Base-by-base conservation (phyloP, 2,329 filamentous ascomycete genomes). In the Leptodontidium sp. region DNA sequence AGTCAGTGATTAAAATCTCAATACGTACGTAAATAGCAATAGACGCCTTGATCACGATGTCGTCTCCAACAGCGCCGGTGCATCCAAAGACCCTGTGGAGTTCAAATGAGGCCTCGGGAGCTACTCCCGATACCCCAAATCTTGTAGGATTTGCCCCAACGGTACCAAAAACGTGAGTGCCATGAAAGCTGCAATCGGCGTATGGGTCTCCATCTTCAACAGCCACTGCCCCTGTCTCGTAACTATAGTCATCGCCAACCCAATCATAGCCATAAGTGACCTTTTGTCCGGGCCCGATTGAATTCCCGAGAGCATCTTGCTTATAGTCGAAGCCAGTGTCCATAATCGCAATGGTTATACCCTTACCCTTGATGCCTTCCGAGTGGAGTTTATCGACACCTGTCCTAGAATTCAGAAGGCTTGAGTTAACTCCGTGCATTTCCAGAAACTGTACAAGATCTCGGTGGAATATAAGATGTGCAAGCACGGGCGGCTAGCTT, bases 281-380 rank as follows among this genome's bases (percentile, higher is more conserved):
- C 50, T 90, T 80, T 72, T 85, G 90, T 15, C 83, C 86, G 0
- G 81, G 74, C 1, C 89, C 89, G 75, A 90, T 90, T 73, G 88
- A 88, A 58, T 87, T 88, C 40, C 89, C 89, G 0, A 91, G 83
- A 32, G 87, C 86, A 1, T 87, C 86, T 73, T 91, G 88, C 0
- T 80, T 83, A 75, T 90, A 91, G 75, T 91, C 89, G 59, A 89
- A 77, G 8, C 81, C 81, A 21, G 76, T 79, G 65, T 74, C 73
- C 32, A 73, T 47, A 32, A 85, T 75, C 5, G 78, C 83, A 24
- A 86, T 78, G 24, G 78, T 80, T 35, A 83, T 73, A 0, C 84
- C 83, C 50, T 82, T 79, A 21, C 84, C 84, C 1, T 80, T 83
- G n/a, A 82, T 76, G 8, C 83, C 83, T 40, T 79, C 76, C 3